A percentile compares a stretch with the other conserved stretches of the same genome.
Evolutionary conservation across 2,329 filamentous ascomycete genomes (phyloP).

Genomic region (Aspergillus udagawae): DNA sequence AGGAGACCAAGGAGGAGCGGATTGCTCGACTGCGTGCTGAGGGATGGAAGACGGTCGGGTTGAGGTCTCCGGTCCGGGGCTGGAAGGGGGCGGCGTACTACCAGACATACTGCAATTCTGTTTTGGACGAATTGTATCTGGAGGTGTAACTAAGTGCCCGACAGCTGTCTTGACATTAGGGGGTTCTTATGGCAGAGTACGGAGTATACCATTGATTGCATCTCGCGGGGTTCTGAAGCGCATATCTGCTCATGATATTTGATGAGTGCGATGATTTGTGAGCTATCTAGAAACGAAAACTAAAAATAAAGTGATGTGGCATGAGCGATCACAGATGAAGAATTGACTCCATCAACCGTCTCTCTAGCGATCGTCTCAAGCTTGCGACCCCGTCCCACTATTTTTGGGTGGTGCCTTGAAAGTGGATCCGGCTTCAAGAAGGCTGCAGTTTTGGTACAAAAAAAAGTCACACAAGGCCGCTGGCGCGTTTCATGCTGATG

Average conservation of each 20-base stretch:
- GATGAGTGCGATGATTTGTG: no score
- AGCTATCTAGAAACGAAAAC: no score
- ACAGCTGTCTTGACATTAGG: no score
- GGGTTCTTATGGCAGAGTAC: no score
- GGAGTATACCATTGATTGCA: background rate
- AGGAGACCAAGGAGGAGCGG: constrained; percentile 32
- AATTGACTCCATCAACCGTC: background rate
- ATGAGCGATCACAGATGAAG: background rate
- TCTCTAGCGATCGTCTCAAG: background rate
- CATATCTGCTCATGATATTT: background rate
- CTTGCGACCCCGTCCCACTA: background rate
- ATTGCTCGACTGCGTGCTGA: constrained; percentile 32
- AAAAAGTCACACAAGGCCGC: background rate
- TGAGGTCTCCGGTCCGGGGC: constrained; percentile 25
- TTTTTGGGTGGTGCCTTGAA: background rate
- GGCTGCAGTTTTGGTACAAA: background rate
- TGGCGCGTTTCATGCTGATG: background rate
- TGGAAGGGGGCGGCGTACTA: constrained; percentile 40
- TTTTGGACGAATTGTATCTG: constrained; percentile 35
- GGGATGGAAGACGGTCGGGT: constrained; percentile 37
- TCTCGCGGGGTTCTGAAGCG: background rate
- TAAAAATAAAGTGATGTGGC: background rate
- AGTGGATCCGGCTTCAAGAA: background rate
- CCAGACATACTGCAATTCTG: constrained; percentile 30
- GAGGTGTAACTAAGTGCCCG: constrained; percentile 2